Evolutionary conservation across 2,329 filamentous ascomycete species (phyloP).

Genomic region (Venturia oleaginea): DNA sequence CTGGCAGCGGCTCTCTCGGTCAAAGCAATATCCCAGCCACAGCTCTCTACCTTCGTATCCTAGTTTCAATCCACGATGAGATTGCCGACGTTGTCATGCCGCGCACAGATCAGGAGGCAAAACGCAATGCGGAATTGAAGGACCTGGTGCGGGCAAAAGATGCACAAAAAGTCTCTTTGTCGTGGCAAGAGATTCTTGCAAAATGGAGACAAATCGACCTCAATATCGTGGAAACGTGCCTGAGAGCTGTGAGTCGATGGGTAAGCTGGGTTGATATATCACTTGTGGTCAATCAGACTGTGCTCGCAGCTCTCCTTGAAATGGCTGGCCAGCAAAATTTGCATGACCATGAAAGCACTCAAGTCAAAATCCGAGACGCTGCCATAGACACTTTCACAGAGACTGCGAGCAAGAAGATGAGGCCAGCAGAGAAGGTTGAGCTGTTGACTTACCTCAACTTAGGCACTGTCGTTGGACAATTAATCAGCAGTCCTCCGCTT

Average conservation of each 20-base stretch:
- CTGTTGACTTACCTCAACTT: slow-evolving; percentile 89
- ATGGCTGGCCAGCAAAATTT: slow-evolving; percentile 66
- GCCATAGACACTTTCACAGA: slow-evolving; percentile 94
- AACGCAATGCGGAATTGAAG: slow-evolving; percentile 82
- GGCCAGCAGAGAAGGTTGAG: slow-evolving; percentile 81
- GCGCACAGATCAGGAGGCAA: slow-evolving; percentile 67
- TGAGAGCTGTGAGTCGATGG: slow-evolving; percentile 92
- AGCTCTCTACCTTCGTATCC: slow-evolving; percentile 77
- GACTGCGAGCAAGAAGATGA: slow-evolving; percentile 98
- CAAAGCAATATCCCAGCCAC: slow-evolving; percentile 68
- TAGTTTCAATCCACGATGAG: slow-evolving; percentile 89
- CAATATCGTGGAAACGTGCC: slow-evolving; percentile 74
- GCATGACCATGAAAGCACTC: slow-evolving; percentile 19
- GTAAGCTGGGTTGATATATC: slow-evolving; percentile 98
- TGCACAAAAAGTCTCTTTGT: slow-evolving; percentile 75
- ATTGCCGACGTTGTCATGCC: slow-evolving; percentile 88
- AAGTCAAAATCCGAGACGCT: slow-evolving; percentile 59
- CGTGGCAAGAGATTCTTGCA: slow-evolving; percentile 84
- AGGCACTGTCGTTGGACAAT: slow-evolving; percentile 72
- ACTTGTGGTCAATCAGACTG: slow-evolving; percentile 80
- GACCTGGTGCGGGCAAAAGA: slow-evolving; percentile 81
- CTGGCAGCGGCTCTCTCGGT: slow-evolving; percentile 43
- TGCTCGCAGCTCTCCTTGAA: slow-evolving; percentile 76
- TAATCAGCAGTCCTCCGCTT: slow-evolving; percentile 74
- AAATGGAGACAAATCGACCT: slow-evolving; percentile 60